A percentile compares a stretch with the other conserved stretches of the same genome.
Conservation (phyloP, 2,329 filamentous ascomycete genomes). For the Aspergillus tubingensis region DNA sequence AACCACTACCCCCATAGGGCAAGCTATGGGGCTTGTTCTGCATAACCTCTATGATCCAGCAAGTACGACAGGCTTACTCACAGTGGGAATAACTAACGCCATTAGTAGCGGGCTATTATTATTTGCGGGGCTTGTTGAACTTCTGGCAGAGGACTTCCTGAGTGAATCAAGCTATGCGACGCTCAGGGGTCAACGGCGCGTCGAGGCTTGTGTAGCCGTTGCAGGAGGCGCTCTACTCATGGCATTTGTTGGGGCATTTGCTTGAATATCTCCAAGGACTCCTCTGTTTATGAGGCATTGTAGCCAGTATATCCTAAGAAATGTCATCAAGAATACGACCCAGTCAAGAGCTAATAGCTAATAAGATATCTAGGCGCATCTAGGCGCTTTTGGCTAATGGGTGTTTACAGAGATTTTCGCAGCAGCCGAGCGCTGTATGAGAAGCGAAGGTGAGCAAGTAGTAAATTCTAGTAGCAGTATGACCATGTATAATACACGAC, state of each 20-base stretch:
- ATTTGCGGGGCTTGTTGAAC: conserved; percentile 80
- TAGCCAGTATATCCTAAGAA: not conserved
- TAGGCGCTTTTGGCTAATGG: not conserved
- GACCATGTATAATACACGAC: no score
- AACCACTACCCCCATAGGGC: conserved; percentile 76
- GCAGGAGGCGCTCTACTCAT: conserved; percentile 62
- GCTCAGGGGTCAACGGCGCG: conserved; percentile 58
- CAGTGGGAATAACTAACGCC: conserved; percentile 86
- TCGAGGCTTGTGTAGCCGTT: conserved; percentile 65
- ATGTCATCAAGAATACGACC: not conserved
- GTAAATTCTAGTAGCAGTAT: no score
- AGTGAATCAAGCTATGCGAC: conserved; percentile 65
- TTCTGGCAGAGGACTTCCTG: conserved; percentile 81
- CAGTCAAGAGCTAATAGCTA: not conserved
- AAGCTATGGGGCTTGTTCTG: conserved; percentile 76
- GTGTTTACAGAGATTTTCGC: not conserved
- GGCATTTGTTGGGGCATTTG: conserved; percentile 69
- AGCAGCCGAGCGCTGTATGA: not conserved
- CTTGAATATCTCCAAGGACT: conserved; percentile 37
- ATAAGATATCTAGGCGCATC: not conserved
- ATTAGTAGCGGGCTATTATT: conserved; percentile 77
- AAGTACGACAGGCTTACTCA: conserved; percentile 72
- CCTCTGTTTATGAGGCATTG: conserved; percentile 13
- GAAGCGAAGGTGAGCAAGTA: not conserved
- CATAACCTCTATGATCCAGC: conserved; percentile 79